phyloP scores from a whole-genome alignment of 1,284 basidiomycete species.

The Gomphus bonarii region DNA sequence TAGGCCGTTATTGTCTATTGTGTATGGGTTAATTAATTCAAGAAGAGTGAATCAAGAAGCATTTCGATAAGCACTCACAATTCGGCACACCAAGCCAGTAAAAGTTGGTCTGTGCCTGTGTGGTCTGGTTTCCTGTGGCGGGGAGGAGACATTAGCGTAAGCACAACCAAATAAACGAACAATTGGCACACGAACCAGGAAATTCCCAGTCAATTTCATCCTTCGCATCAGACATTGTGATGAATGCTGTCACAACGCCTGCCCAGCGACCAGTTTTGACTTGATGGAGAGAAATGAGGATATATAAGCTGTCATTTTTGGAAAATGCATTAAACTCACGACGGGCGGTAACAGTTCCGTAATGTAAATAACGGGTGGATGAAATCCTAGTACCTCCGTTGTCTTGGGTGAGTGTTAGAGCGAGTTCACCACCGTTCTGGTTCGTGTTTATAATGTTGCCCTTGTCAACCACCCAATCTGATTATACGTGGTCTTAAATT shows the following conservation, averaged over 20 bases:
- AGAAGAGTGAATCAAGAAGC: too few relatives aligned
- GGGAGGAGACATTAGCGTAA: neutral
- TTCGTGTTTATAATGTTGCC: conserved; percentile 57
- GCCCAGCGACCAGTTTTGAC: conserved; percentile 63
- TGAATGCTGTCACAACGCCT: conserved; percentile 75
- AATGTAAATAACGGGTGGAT: conserved; percentile 73
- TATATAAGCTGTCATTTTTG: neutral
- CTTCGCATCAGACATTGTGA: conserved; percentile 77
- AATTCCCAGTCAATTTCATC: conserved; percentile 88
- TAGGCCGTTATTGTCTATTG: conserved; percentile 32
- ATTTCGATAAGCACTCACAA: conserved; percentile 34
- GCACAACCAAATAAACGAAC: neutral
- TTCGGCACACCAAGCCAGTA: conserved; percentile 66
- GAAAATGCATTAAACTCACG: conserved; percentile 33
- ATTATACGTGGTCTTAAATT: neutral
- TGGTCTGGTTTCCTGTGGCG: conserved; percentile 31
- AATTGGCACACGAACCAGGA: conserved; percentile 30
- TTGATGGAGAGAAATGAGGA: conserved; percentile 18
- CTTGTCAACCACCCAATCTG: conserved; percentile 64
- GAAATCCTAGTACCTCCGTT: conserved; percentile 71
- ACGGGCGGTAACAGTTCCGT: conserved; percentile 64
- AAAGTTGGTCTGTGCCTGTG: conserved; percentile 63
- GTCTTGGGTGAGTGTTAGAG: conserved; percentile 49
- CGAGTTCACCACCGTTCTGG: conserved; percentile 50
- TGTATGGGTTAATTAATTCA: neutral